Conservation (phyloP, 177 flowering plant species). For the Telopea speciosissima region DNA sequence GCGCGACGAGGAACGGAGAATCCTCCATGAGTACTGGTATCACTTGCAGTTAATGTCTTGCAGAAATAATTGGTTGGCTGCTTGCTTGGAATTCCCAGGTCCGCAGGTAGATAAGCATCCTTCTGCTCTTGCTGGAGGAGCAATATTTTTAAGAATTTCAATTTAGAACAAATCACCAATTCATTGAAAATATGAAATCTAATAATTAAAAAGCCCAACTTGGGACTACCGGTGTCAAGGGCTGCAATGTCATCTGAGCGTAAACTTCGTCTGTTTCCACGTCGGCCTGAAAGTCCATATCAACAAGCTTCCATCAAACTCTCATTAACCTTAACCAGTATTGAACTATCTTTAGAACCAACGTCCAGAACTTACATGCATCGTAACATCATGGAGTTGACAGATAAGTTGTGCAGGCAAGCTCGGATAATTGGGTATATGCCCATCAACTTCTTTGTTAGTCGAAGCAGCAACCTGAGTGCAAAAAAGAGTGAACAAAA, state of each 20-base stretch:
- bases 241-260: constrained; percentile 90
- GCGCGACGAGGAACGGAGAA: constrained; percentile 75
- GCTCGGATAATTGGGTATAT: constrained; percentile 65
- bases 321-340: neutral
- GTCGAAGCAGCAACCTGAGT: constrained; percentile 84
- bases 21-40: constrained; percentile 70
- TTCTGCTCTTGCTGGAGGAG: constrained; percentile 58
- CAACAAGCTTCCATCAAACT: neutral
- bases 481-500: neutral
- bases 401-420: constrained; percentile 89
- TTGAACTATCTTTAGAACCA: neutral
- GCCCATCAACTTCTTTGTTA: constrained; percentile 82
- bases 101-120: constrained; percentile 51
- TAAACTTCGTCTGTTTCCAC: constrained; percentile 87
- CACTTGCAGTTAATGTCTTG: constrained; percentile 62
- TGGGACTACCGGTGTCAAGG: constrained; percentile 48
- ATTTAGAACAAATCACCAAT: neutral
- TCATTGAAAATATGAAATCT: neutral
- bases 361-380: constrained; percentile 60
- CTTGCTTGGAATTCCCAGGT: constrained; percentile 56
- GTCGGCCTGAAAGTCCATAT: constrained; percentile 59
- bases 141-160: neutral
- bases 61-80: constrained; percentile 73
- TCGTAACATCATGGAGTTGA: constrained; percentile 89
- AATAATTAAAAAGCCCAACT: neutral